Evolutionary conservation across 495 filamentous ascomycete species (phyloP).

Genomic region (Achaetomiella virescens): DNA sequence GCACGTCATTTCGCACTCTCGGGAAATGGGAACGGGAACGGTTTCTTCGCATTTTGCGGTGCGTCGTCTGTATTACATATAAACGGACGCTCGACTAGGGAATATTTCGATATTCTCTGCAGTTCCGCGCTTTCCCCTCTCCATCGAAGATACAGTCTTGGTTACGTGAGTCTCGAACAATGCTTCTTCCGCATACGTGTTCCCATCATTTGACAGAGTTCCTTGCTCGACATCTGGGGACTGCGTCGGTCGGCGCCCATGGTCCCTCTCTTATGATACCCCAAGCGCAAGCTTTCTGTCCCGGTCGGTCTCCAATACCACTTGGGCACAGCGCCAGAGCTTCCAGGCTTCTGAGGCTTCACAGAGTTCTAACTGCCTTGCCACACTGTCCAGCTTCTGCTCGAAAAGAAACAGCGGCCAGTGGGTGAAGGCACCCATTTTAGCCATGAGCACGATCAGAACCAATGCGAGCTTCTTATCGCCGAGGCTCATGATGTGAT

Average conservation of each 20-base stretch:
- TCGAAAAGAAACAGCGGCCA: constrained; percentile 10
- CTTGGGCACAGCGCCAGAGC: neutral
- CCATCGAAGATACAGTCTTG: neutral
- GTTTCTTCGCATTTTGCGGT: constrained; percentile 13
- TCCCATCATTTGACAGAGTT: neutral
- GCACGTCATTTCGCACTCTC: constrained; percentile 17
- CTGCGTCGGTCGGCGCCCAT: no score
- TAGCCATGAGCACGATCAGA: constrained; percentile 1
- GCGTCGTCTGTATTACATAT: constrained; percentile 19
- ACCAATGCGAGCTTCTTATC: constrained; percentile 5
- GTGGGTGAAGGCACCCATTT: constrained; percentile 10
- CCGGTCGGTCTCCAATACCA: neutral
- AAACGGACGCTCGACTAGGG: constrained; percentile 15
- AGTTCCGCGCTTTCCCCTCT: neutral
- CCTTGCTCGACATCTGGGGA: neutral
- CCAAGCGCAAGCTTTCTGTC: neutral
- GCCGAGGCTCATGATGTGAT: constrained; percentile 3
- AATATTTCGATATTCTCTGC: constrained; percentile 16
- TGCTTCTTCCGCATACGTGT: neutral
- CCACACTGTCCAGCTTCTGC: neutral
- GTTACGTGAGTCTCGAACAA: neutral
- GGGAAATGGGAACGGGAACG: constrained; percentile 13
- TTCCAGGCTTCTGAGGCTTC: neutral
- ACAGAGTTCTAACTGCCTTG: neutral
- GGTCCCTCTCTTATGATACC: neutral